Conservation (phyloP, 768 basidiomycete genomes). For the Psilocybe azurescens region DNA sequence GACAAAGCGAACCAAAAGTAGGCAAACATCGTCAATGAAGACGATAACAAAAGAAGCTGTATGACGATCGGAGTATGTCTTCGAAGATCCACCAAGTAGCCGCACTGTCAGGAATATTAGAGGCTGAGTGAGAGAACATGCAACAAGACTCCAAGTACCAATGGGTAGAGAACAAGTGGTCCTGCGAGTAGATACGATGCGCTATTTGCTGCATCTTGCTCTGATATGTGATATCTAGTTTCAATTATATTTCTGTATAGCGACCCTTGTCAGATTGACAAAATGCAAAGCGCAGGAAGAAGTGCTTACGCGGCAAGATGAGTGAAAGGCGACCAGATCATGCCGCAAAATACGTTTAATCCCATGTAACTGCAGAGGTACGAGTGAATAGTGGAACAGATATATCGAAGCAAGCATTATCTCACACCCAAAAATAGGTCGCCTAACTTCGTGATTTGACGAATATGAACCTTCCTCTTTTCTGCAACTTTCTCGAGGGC, state of each 20-base stretch:
- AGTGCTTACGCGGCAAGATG: slow-evolving; percentile 72
- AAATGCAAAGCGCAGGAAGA: background rate
- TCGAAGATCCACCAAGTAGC: slow-evolving; percentile 65
- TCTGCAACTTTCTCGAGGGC: slow-evolving; percentile 69
- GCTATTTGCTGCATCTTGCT: slow-evolving; percentile 61
- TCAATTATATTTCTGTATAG: slow-evolving; percentile 72
- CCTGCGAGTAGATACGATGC: slow-evolving; percentile 78
- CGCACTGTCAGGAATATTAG: slow-evolving; percentile 46
- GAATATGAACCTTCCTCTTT: slow-evolving; percentile 65
- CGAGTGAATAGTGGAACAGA: slow-evolving; percentile 6
- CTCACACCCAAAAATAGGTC: slow-evolving; percentile 83
- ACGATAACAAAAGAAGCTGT: slow-evolving; percentile 61
- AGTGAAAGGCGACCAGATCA: slow-evolving; percentile 79
- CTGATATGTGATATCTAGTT: slow-evolving; percentile 63
- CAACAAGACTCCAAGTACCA: slow-evolving; percentile 45
- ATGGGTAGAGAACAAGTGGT: slow-evolving; percentile 71
- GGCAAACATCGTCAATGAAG: slow-evolving; percentile 60
- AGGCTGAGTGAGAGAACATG: background rate
- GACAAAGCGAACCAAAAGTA: slow-evolving; percentile 74
- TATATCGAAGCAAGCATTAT: slow-evolving; percentile 3
- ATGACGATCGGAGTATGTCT: slow-evolving; percentile 64
- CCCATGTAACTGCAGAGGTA: slow-evolving; percentile 61
- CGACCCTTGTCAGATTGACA: slow-evolving; percentile 9
- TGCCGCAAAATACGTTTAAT: slow-evolving; percentile 76
- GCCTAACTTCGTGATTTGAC: slow-evolving; percentile 67